Base-by-base conservation (phyloP, 345 rosid species). In the Eucalyptus viminalis region DNA sequence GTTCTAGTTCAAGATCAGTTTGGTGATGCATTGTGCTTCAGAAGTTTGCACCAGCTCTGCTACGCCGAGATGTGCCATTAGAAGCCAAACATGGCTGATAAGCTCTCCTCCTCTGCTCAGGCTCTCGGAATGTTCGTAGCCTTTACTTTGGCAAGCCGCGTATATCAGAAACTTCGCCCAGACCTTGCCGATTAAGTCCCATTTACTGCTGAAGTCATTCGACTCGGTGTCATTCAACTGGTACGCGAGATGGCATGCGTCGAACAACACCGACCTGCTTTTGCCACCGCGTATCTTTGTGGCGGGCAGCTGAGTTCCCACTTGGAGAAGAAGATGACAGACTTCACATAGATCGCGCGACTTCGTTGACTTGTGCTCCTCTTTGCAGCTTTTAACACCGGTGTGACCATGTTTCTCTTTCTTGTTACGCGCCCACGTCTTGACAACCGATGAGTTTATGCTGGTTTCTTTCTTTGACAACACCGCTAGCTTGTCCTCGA, bases 91-190 rank as follows among this genome's bases (percentile, higher is more conserved):
- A 45, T 93, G 94, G 86, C 91, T 92, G 43, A 94, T 89, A 9
- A 95, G 92, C 86, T 95, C 95, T 29, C 96, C 94, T 1, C 97
- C 97, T 87, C 89, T 88, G 58, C 95, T 92, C 43, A 94, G 89
- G 43, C 93, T 92, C 87, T 92, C 87, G 3, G 92, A 94, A 17
- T 94, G 97, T 29, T 89, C 60, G 51, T 80, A 37, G 6, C 92
- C 93, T 87, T 86, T 89, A 4, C 93, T 67, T 27, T 90, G 89
- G 80, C 86, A 31, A 40, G 91, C 91, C 5, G 89, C 89, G 58
- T 45, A 88, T 34, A 62, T 67, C 25, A 90, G 86, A 37, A 89
- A 76, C 76, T 89, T 92, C 9, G 86, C 86, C 92, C 91, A 92
- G 5, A 91, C 89, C 44, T 65, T 49, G 24, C 90, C 37, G 67